Evolutionary conservation across 768 basidiomycete species (phyloP), one percentile per base, ranked within the genome.

Genomic region (Boletus reticuloceps): DNA sequence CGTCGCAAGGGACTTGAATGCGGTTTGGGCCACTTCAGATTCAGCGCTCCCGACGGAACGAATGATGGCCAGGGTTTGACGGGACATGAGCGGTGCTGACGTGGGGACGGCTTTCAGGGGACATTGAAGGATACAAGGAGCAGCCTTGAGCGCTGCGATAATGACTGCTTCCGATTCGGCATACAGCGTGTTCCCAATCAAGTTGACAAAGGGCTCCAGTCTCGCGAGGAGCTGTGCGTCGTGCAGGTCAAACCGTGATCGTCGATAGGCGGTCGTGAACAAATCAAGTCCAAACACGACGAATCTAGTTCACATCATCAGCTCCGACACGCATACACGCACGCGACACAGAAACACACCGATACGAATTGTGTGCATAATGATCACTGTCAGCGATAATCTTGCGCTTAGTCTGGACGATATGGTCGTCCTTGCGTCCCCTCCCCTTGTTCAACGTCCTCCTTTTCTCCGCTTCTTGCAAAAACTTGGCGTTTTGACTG

Each of bases 171-270:
- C 81, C 47, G 85, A 85, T 32, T 80, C 85, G 3, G 95, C 89
- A 69, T 97, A 98, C 1, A 99, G 81, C 0, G 92, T 88, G 66
- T 98, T 94, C 32, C 96, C 96, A 53, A 98, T 87, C 14, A 87
- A 82, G 32, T 83, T 76, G 14, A 96, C 86, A 76, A 98, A 89
- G 0, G 93, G 82, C 55, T 94, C 93, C 22, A 99, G 75, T 31
- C 94, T 86, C n/a, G 86, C 76, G 54, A 94, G 78, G 49, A 90
- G 77, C n/a, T 81, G 75, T 10, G 77, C 58, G 61, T 97, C 86
- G 25, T 82, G 82, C 65, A 96, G 86, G 66, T 96, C 86, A 64
- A 99, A 94, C 19, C 86, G 87, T 53, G 84, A 88, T 8, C 94
- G 84, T 46, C 91, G 84, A 65, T 91, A 83, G 0, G 93, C 94